These are phyloP conservation scores for Phlegmacium glaucopus DNA, from an alignment of 768 basidiomycete species.

Conservation along the genomic window DNA sequence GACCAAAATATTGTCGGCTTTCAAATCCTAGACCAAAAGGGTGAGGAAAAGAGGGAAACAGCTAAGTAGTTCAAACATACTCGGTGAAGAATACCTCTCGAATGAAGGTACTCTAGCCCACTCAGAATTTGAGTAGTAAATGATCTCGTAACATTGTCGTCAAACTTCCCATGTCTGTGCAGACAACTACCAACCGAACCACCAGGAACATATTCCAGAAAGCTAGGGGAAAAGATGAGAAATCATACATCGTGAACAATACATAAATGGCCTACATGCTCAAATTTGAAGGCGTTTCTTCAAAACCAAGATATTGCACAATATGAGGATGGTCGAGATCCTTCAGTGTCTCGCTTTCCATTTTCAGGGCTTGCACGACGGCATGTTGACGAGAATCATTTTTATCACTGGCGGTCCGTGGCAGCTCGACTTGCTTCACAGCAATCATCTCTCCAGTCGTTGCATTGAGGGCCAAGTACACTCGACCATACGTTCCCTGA, in stretches of 20 bases:
- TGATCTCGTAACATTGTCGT: slow-evolving; percentile 87
- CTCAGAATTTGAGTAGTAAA: slow-evolving; percentile 91
- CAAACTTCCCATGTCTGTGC: slow-evolving; percentile 89
- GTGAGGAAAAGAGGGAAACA: neutral
- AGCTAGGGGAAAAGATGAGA: slow-evolving; percentile 44
- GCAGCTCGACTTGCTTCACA: slow-evolving; percentile 98
- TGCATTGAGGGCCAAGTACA: slow-evolving; percentile 94
- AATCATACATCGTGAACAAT: neutral
- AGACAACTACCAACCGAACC: slow-evolving; percentile 91
- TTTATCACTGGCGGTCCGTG: slow-evolving; percentile 87
- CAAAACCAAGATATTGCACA: slow-evolving; percentile 95
- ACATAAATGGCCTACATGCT: slow-evolving; percentile 71
- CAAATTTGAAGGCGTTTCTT: slow-evolving; percentile 81
- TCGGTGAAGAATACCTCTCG: slow-evolving; percentile 87
- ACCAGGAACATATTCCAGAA: slow-evolving; percentile 98
- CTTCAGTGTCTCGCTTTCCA: slow-evolving; percentile 95
- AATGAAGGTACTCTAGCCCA: slow-evolving; percentile 92
- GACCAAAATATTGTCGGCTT: slow-evolving; percentile 97
- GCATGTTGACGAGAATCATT: slow-evolving; percentile 80
- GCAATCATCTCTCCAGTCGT: slow-evolving; percentile 99
- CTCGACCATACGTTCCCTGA: slow-evolving; percentile 93
- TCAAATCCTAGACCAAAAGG: slow-evolving; percentile 66
- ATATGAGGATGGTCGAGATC: slow-evolving; percentile 97
- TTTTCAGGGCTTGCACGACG: slow-evolving; percentile 88
- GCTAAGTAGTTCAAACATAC: slow-evolving; percentile 36